Conservation (phyloP, 139 green algal genomes). For the Chlorella sp. region DNA sequence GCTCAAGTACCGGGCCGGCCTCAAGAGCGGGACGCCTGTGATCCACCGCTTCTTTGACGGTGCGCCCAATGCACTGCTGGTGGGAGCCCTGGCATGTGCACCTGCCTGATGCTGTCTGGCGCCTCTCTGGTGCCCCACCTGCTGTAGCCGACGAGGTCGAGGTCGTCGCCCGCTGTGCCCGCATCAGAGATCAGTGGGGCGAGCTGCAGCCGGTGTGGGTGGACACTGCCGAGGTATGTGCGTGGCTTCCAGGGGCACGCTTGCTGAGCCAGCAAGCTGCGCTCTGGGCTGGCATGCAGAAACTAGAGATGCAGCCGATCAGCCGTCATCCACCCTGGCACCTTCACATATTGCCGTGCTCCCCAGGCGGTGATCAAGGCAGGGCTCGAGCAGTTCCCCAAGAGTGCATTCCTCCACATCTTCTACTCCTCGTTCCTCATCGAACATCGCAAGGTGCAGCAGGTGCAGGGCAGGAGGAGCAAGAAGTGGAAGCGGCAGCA, state of each 20-base stretch:
- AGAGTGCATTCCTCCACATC: slow-evolving; percentile 14
- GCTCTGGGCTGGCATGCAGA: neutral
- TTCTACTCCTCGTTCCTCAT: slow-evolving; percentile 14
- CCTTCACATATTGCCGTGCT: too few species aligned
- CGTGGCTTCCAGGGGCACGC: neutral
- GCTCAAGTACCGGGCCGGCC: neutral
- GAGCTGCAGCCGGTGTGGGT: slow-evolving; percentile 16
- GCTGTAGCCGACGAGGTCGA: too few species aligned
- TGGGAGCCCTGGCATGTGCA: neutral
- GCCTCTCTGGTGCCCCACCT: neutral
- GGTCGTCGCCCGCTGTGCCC: slow-evolving; percentile 37
- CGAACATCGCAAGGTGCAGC: slow-evolving; percentile 5
- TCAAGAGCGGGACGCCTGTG: slow-evolving; percentile 25
- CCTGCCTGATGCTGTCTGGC: neutral
- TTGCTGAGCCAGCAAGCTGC: neutral
- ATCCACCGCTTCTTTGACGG: slow-evolving; percentile 49
- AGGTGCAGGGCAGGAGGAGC: too few species aligned
- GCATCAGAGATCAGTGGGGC: slow-evolving; percentile 27
- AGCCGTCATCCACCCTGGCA: too few species aligned
- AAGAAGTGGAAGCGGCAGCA: too few species aligned
- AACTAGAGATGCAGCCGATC: too few species aligned
- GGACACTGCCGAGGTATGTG: slow-evolving; percentile 36
- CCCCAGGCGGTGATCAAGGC: slow-evolving; percentile 1
- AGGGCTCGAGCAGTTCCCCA: slow-evolving; percentile 18
- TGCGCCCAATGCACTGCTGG: too few species aligned